phyloP scores from a whole-genome alignment of 441 rosid species.

The Adansonia gregorii region DNA sequence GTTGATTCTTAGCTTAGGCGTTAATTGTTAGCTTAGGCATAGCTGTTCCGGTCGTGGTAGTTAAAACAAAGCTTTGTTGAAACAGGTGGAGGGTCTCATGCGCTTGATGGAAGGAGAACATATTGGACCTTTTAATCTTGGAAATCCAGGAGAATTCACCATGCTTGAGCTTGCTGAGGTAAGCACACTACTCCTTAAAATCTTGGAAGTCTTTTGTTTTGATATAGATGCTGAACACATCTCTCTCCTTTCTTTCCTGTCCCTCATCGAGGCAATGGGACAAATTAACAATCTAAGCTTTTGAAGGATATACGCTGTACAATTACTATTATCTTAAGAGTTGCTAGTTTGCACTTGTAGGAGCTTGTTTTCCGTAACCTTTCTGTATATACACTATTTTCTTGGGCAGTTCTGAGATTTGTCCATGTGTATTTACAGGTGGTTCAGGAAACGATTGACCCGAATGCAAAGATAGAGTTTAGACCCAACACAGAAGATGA shows the following conservation, averaged over 20 bases:
- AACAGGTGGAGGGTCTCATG: slow-evolving; percentile 91
- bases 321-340: background rate
- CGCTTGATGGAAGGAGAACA: slow-evolving; percentile 97
- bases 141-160: slow-evolving; percentile 99
- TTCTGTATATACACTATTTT: background rate
- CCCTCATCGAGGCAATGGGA: background rate
- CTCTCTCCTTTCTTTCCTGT: background rate
- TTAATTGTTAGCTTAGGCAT: background rate
- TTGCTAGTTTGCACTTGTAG: background rate
- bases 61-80: background rate
- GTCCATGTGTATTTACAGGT: slow-evolving; percentile 47
- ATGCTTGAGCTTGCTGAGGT: slow-evolving; percentile 96
- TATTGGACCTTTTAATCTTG: slow-evolving; percentile 93
- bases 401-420: background rate
- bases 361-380: background rate
- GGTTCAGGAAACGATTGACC: slow-evolving; percentile 91
- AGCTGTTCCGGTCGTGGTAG: background rate
- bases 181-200: slow-evolving; percentile 3
- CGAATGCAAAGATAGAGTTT: slow-evolving; percentile 87
- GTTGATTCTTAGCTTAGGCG: no score
- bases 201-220: background rate
- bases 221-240: background rate
- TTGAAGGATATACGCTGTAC: background rate
- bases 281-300: background rate
- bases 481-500: no score